Base-by-base conservation (phyloP, 2,329 filamentous ascomycete species). In the Hysterium pulicare region DNA sequence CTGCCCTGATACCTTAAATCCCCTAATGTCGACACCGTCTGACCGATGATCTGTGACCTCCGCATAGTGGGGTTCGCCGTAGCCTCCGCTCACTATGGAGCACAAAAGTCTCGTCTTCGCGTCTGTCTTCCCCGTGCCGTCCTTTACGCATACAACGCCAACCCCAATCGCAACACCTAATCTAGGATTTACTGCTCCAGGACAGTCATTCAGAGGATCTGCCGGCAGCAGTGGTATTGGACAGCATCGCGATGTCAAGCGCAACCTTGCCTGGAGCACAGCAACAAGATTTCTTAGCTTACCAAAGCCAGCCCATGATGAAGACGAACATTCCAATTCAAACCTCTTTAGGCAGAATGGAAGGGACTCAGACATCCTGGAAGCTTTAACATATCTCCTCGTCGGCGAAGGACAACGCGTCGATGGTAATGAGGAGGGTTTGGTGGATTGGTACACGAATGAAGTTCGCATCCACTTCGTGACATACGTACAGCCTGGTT, bases 381-480 rank as follows among this genome's bases (percentile, higher is more conserved):
- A 66, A 10, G 63, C 66, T 13, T 41, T 70, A 15, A 40, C 45
- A 11, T 69, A 63, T 43, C 46, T 70, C 42, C 49, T 69, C 23
- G 51, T 52, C 10, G 63, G 62, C 19, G 62, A 66, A 19, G 61
- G 64, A 15, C 60, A 47, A 39, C 57, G 47, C 31, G 52, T 54
- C 7, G 58, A 63, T 41, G 46, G 36, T 7, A 48, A 48, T 31
- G 59, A 67, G 38, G 56, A 64, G 36, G 51, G 53, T 13, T 49
- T 67, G 31, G 47, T 68, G 20, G 64, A 70, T n/a, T 75, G 72
- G 72, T 75, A 71, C 43, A 63, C 58, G 5, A 64, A 71, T 34
- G 71, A 73, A 44, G 65, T 71, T 38, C 55, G 62, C 20, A 45
- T 64, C 13, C 69, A 73, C 47, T 74, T 72, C 53, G 64, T 69